phyloP scores from a whole-genome alignment of 805 yeast genomes.

The Barnettozyma californica region DNA sequence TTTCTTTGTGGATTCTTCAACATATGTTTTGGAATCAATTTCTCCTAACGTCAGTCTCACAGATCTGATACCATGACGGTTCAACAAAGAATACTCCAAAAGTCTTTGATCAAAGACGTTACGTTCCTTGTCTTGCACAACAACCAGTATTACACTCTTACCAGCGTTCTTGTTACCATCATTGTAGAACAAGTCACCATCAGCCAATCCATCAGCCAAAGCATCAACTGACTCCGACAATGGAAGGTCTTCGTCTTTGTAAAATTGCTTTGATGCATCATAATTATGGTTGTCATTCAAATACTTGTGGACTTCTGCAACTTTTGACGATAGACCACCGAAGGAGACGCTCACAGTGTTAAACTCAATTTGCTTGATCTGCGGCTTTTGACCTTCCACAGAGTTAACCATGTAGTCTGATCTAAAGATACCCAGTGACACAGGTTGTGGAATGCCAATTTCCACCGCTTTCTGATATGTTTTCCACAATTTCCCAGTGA shows the following conservation, averaged over 20 bases:
- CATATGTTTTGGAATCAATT: conserved; percentile 36
- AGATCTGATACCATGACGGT: conserved; percentile 51
- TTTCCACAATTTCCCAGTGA: conserved; percentile 75
- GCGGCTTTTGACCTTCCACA: conserved; percentile 35
- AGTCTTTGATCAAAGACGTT: conserved; percentile 90
- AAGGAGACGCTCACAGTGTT: conserved; percentile 95
- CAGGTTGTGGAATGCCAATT: conserved; percentile 52
- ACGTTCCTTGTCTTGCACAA: conserved; percentile 81
- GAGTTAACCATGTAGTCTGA: conserved; percentile 78
- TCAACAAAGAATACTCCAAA: conserved; percentile 65
- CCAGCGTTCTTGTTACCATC: conserved; percentile 18
- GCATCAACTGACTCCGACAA: conserved; percentile 57
- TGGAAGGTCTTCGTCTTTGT: conserved; percentile 49
- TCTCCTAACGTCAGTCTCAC: conserved; percentile 65
- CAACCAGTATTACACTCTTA: conserved; percentile 60
- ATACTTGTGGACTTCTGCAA: conserved; percentile 68
- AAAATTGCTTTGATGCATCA: conserved; percentile 33
- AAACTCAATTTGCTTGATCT: conserved; percentile 90
- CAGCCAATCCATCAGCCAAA: conserved; percentile 64
- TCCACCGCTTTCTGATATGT: conserved; percentile 46
- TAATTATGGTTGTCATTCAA: conserved; percentile 58
- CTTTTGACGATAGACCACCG: conserved; percentile 82
- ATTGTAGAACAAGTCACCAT: conserved; percentile 57
- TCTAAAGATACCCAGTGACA: conserved; percentile 80
- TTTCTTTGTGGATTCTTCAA: conserved; percentile 37